Evolutionary conservation across 257 asterid species (phyloP).

Genomic region (Jasminum sambac): DNA sequence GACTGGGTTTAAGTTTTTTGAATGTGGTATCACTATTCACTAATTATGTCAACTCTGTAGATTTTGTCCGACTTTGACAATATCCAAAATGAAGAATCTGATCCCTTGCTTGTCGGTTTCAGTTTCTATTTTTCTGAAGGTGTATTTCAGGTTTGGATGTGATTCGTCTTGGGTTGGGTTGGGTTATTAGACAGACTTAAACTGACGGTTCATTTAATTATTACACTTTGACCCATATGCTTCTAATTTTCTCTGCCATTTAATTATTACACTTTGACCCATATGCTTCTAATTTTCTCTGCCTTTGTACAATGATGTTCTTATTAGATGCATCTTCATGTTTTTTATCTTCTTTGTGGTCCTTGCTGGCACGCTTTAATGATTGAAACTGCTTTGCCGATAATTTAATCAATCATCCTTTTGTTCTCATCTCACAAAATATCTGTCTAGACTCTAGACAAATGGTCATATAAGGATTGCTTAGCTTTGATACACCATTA

Average conservation of each 20-base stretch:
- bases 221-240: background rate
- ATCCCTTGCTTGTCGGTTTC: background rate
- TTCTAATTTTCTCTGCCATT: background rate
- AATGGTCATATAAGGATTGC: background rate
- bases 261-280: background rate
- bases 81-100: background rate
- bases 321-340: background rate
- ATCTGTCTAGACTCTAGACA: too few relatives aligned
- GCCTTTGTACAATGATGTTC: background rate
- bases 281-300: background rate
- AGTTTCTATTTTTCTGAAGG: background rate
- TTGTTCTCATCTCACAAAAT: too few relatives aligned
- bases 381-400: background rate
- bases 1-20: conserved; percentile 5
- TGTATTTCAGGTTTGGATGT: background rate
- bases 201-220: background rate
- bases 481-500: background rate
- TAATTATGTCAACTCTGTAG: background rate
- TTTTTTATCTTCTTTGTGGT: too few relatives aligned
- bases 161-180: background rate
- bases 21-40: background rate
- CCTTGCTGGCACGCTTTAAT: background rate
- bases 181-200: too few relatives aligned
- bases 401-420: background rate
- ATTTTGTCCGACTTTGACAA: background rate